Base-by-base conservation (phyloP, 768 basidiomycete genomes). In the Candolleomyces eurysporus region DNA sequence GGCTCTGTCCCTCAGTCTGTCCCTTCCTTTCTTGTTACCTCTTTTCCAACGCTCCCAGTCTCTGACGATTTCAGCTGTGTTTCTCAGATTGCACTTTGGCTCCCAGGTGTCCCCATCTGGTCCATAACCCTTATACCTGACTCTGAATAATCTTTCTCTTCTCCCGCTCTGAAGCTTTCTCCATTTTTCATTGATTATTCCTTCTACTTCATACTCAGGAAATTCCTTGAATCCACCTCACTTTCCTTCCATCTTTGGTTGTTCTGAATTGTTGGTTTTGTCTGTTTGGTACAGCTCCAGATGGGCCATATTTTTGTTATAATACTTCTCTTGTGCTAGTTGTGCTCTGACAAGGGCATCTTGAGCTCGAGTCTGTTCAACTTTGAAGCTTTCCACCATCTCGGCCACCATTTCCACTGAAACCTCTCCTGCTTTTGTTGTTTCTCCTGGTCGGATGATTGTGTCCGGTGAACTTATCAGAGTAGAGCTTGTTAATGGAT, bases 291-390 rank as follows among this genome's bases (percentile, higher is more conserved):
- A 43, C 42, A 17, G 42, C 17, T 43, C 42, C 9, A 43, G 42
- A 17, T 43, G 42, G 10, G 42, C 42, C 17, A 43, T 43, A 17
- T 17, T 43, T 17, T 69, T 52, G 58, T 75, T 72, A 54, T 67
- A 69, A 1, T 40, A 22, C 1, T 22, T 42, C 40, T 63, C 50
- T 31, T 69, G 68, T 57, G 52, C 48, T 2, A 19, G 11, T 51
- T 66, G 67, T 7, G 49, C 60, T 13, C 67, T 17, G 13, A 43
- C 31, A n/a, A 69, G 46, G 1, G 67, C 62, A 14, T 70, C 69
- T 21, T 59, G 48, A 0, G 67, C 69, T 1, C 46, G 55, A 1
- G 16, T 19, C 46, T 64, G 13, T 8, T 61, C 60, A 2, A 57
- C 59, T n/a, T 53, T 39, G 52, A 67, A 67, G 19, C 43, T 52